Evolutionary conservation across 2,329 filamentous ascomycete species (phyloP), one percentile per base, ranked within the genome.

Genomic region (Pseudocercospora eumusae): DNA sequence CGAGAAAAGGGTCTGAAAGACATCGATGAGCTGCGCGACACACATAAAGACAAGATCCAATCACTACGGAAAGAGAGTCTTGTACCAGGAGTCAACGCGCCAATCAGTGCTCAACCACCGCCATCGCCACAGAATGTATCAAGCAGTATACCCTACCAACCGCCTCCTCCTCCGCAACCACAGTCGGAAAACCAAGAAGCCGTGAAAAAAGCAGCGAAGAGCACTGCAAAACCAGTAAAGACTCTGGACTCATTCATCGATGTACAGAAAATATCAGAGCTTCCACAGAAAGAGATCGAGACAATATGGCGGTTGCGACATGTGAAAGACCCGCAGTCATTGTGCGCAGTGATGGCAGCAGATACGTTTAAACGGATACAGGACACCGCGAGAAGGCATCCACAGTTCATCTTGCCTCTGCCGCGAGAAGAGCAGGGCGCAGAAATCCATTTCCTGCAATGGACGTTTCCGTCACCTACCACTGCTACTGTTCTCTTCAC

Each of bases 381-480:
- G 65, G 75, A 79, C 0, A 86, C 87, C 2, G 95, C 93, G 13
- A 86, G 86, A 66, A 81, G 81, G 56, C 86, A 93, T 75, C 95
- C 95, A 13, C 88, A 92, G 70, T 99, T 99, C 79, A 88, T 99
- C 59, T 85, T 99, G 1, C 95, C 95, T 0, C 84, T 98, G 6
- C 90, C 90, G 67, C 90, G 84, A 53, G 76, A 77, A 64, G 77
- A 77, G 2, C 80, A 84, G 64, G 91, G 91, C 56, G 91, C 92
- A 52, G 95, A 98, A 77, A 92, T 99, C 50, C 95, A 99, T 78
- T 96, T 96, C 76, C 78, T 99, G 65, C 93, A 99, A 78, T 99
- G 96, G 92, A 90, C 90, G 0, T 97, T 96, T 77, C 93, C 96
- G 63, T 83, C 87, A 0, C 80, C 82, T 2, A 78, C 82, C 1